Base-by-base conservation (phyloP, 1,284 basidiomycete genomes). In the Austroboletus niveus region DNA sequence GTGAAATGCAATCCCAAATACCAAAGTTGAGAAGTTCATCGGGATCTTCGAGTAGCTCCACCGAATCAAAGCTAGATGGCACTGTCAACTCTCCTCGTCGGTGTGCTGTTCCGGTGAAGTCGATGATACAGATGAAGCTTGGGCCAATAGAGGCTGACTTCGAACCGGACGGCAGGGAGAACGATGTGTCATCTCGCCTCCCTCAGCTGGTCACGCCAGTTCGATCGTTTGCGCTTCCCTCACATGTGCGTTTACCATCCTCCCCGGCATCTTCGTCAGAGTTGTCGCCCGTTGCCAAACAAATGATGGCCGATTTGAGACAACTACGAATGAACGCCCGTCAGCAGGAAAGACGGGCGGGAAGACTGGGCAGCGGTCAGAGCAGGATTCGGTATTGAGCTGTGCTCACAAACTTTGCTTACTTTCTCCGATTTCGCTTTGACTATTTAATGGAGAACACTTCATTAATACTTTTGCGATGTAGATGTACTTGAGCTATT, bases 261-360 rank as follows among this genome's bases (percentile, higher is more conserved):
- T 85, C 84, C 5, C 82, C 85, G n/a, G 77, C 81, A n/a, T 83
- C 79, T 27, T 87, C 86, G 4, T 79, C 84, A 12, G 87, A 89
- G 57, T 69, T 89, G 45, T 89, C 87, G 22, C 84, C 85, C 11
- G 67, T 84, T 34, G 82, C 77, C 8, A 75, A 75, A 57, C 76
- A 84, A 61, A 75, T 89, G 61, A 89, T 89, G 87, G 69, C 71
- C 51, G 76, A 81, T 59, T 63, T 85, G 44, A 72, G 87, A 53
- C 73, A 79, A 56, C 77, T 84, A 62, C 74, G 82, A 48, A 73
- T 71, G 68, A 72, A 72, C 41, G 76, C 74, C 12, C 73, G 81
- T 42, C 61, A 61, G 48, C 66, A 60, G 35, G 69, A 68, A 45
- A 59, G 67, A 40, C 60, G 61, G 53, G 42, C 72, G 62, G 60